A percentile compares a stretch with the other conserved stretches of the same genome.
These are phyloP conservation scores for Coix lacrymajobi DNA, from an alignment of 176 grass and related monocot species.

Conservation along the genomic window DNA sequence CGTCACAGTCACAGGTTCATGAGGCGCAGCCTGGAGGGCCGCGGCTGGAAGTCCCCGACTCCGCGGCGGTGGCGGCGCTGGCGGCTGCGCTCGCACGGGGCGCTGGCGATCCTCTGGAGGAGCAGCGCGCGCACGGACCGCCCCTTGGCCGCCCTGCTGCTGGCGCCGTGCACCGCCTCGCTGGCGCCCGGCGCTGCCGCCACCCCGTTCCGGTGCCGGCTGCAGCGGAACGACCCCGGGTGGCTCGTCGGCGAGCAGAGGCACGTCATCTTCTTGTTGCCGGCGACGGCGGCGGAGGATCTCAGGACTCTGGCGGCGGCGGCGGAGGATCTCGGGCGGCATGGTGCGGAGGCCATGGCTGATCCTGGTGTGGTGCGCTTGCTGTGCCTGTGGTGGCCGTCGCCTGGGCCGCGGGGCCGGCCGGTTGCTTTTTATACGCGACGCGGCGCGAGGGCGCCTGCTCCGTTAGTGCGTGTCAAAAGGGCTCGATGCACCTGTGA, in stretches of 20 bases:
- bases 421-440: conserved; percentile 28
- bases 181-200: not conserved
- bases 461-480: not conserved
- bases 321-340: too few species aligned
- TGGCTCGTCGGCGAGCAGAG: conserved; percentile 75
- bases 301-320: not conserved
- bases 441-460: too few species aligned
- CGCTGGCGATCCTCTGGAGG: conserved; percentile 40
- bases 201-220: conserved; percentile 41
- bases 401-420: not conserved
- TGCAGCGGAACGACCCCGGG: conserved; percentile 84
- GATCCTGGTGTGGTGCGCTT: not conserved
- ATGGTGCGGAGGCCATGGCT: conserved; percentile 31
- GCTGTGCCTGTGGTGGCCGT: not conserved
- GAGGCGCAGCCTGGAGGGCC: conserved; percentile 52
- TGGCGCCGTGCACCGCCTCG: not conserved
- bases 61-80: conserved; percentile 6
- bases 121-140: conserved; percentile 52
- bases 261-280: conserved; percentile 24
- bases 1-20: conserved; percentile 34
- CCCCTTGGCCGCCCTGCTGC: conserved; percentile 15
- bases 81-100: conserved; percentile 35
- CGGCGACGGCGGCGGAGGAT: not conserved
- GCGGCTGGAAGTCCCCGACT: conserved; percentile 50
- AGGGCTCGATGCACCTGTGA: not conserved